Percentiles rank a stretch among this genome's conserved stretches.
Evolutionary conservation across 495 filamentous ascomycete species (phyloP).

Genomic region (Cryomyces antarcticus): DNA sequence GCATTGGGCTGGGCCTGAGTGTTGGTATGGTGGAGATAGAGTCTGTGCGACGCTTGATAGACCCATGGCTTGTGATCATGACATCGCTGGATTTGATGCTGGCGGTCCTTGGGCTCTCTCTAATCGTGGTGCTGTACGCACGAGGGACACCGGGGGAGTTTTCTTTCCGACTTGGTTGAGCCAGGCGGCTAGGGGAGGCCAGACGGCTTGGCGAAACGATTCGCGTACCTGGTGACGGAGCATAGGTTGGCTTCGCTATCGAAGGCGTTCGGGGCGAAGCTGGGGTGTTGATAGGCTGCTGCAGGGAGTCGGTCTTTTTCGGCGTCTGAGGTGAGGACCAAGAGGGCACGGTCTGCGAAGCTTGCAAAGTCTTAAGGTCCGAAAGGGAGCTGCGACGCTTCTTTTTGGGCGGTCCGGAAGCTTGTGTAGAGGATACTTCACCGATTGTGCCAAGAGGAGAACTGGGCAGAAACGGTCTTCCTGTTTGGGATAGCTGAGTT

Average conservation of each 20-base stretch:
- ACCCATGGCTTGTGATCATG: slow-evolving; percentile 22
- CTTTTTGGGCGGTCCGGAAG: slow-evolving; percentile 32
- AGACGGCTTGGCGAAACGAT: not conserved
- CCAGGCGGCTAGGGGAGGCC: not conserved
- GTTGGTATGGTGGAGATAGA: slow-evolving; percentile 31
- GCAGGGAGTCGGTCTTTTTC: not conserved
- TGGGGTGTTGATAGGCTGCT: not conserved
- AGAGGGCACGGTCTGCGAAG: slow-evolving; percentile 4
- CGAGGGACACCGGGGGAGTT: slow-evolving; percentile 15
- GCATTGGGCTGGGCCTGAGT: slow-evolving; percentile 9
- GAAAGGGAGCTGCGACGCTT: slow-evolving; percentile 86
- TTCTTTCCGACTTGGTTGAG: slow-evolving; percentile 11
- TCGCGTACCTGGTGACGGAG: not conserved
- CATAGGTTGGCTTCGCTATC: slow-evolving; percentile 1
- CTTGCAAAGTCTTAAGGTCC: slow-evolving; percentile 44
- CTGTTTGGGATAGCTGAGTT: slow-evolving; percentile 10
- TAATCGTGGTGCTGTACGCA: slow-evolving; percentile 4
- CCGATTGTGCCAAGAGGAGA: slow-evolving; percentile 23
- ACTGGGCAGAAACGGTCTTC: slow-evolving; percentile 24
- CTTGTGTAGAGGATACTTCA: slow-evolving; percentile 17
- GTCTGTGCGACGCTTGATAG: slow-evolving; percentile 26
- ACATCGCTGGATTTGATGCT: not conserved
- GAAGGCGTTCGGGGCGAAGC: slow-evolving; percentile 12
- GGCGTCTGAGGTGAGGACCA: slow-evolving; percentile 15
- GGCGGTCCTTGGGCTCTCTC: not conserved